Conservation (phyloP, 352 stramenopile genomes). For the Aphanomyces euteiches region DNA sequence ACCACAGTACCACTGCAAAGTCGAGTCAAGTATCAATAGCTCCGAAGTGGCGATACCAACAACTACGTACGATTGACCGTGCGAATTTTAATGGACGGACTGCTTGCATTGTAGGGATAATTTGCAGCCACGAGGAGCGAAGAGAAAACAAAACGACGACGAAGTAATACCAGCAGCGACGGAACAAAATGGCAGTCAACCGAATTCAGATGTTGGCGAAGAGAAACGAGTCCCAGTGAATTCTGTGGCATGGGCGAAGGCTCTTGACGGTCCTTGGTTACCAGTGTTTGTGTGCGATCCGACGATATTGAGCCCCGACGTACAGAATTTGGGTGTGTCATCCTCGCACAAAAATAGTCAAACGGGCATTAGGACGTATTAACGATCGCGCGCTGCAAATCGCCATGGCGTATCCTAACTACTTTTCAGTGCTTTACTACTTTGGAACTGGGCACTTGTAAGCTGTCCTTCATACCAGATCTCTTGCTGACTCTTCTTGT, state of each 20-base stretch:
- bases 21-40: no score
- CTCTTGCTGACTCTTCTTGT: background rate
- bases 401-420: background rate
- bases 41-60: no score
- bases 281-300: background rate
- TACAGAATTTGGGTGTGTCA: conserved; percentile 1
- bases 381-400: background rate
- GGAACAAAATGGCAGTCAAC: no score
- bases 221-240: background rate
- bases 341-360: background rate
- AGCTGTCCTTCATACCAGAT: background rate
- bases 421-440: background rate
- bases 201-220: no score
- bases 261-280: background rate
- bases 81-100: no score
- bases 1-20: no score
- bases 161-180: no score
- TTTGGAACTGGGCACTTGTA: background rate
- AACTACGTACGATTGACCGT: no score
- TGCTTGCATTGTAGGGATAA: no score
- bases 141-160: no score
- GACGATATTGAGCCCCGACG: background rate
- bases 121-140: no score
- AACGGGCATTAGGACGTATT: background rate
- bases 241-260: background rate